Base-by-base conservation (phyloP, 164 flowering plant genomes). In the Magnolia officinalis region DNA sequence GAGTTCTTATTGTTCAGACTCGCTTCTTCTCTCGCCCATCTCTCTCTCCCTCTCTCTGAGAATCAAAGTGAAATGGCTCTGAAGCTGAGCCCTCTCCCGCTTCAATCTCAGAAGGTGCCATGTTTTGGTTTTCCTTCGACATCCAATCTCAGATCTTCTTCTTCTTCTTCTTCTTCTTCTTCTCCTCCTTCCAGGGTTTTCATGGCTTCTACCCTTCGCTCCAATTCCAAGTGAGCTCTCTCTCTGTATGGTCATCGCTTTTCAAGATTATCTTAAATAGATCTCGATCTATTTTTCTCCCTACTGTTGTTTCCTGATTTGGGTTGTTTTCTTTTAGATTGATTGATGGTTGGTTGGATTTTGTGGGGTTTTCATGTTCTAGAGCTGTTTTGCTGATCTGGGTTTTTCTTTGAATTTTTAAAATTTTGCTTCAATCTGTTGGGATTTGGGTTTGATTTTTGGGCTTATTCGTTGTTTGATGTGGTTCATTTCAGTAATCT, bases 151-250 rank as follows among this genome's bases (percentile, higher is more conserved):
- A 86, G 94, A 86, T 89, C 94, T 82, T 85, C 61, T 55, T 55
- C n/a, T n/a, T n/a, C n/a, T n/a, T n/a, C n/a, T n/a, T n/a, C 94
- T 82, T 85, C 61, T 55, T 55, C 61, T 16, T 8, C 61, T 16
- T 16, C 13, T 26, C 26, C 26, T 26, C 1, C 26, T 55, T 55
- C 91, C 50, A 87, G 75, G 79, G 72, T 89, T 78, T 69, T 74
- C 81, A 90, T 89, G 91, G 88, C 96, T 50, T 88, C 92, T 71
- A 88, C 91, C 67, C 85, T 91, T 65, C 80, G 80, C 70, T 81
- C 90, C 52, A 81, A 78, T 73, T 68, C 88, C 81, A 88, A 81
- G 88, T 88, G 65, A 83, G 85, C 31, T 52, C 18, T 31, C 70
- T 61, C n/a, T 37, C 66, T 55, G 21, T 8, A 6, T 50, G 8